Conservation (phyloP, 2,329 filamentous ascomycete species). For the Hymenotorrendiella dingleyae region DNA sequence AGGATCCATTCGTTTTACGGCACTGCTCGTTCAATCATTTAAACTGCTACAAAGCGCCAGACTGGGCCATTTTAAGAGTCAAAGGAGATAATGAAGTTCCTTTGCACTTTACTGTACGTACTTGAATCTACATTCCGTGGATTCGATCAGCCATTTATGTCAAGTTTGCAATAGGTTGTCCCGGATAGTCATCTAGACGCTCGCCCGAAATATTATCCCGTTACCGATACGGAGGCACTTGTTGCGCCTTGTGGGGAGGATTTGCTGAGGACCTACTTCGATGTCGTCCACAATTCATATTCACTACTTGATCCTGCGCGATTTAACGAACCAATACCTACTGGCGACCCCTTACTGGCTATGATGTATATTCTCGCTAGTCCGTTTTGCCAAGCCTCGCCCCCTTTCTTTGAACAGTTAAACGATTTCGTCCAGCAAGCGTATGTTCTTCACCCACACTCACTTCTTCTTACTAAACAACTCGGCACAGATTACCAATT, state of each 20-base stretch:
- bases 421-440: slow-evolving; percentile 18
- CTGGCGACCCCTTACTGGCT: slow-evolving; percentile 19
- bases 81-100: slow-evolving; percentile 19
- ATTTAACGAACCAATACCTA: slow-evolving; percentile 11
- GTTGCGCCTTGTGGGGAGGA: slow-evolving; percentile 15
- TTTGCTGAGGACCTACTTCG: slow-evolving; percentile 22
- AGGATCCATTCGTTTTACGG: slow-evolving; percentile 23
- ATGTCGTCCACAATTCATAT: slow-evolving; percentile 21
- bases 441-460: slow-evolving; percentile 8
- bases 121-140: not conserved
- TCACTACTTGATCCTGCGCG: slow-evolving; percentile 23
- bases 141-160: slow-evolving; percentile 2
- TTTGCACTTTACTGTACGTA: slow-evolving; percentile 22
- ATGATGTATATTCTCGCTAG: slow-evolving; percentile 23
- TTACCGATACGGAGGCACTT: slow-evolving; percentile 19
- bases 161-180: slow-evolving; percentile 16
- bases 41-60: slow-evolving; percentile 22
- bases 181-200: slow-evolving; percentile 23
- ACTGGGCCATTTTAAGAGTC: slow-evolving; percentile 23
- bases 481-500: slow-evolving; percentile 17
- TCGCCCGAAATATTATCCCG: slow-evolving; percentile 20
- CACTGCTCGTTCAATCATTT: slow-evolving; percentile 25
- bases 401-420: slow-evolving; percentile 11
- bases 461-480: slow-evolving; percentile 3
- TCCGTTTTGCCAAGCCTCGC: slow-evolving; percentile 19